Evolutionary conservation across 345 rosid genomes (phyloP).

Genomic region (Eutrema heterophyllum): DNA sequence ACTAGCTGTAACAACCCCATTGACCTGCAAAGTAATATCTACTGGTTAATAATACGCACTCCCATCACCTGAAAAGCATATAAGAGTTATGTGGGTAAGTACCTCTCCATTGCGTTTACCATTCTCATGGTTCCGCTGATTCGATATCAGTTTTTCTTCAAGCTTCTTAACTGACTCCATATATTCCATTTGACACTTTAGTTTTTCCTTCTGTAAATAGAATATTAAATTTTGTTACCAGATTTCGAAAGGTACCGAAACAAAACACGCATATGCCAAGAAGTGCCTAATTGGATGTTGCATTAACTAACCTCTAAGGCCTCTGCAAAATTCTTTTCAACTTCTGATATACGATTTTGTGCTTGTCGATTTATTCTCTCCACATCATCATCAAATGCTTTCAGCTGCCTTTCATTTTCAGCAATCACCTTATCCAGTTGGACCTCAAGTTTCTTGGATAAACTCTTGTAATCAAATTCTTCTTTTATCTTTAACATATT

Average conservation of each 20-base stretch:
- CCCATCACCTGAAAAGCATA: slow-evolving; percentile 8
- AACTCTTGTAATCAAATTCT: slow-evolving; percentile 97
- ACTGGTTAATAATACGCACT: background rate
- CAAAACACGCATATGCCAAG: slow-evolving; percentile 1
- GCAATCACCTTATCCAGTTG: slow-evolving; percentile 89
- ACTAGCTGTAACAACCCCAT: slow-evolving; percentile 34
- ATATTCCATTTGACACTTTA: slow-evolving; percentile 84
- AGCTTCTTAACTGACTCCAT: slow-evolving; percentile 89
- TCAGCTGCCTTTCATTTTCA: slow-evolving; percentile 94
- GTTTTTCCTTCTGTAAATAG: slow-evolving; percentile 64
- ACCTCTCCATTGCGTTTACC: slow-evolving; percentile 57
- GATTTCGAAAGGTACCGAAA: background rate
- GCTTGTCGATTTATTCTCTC: slow-evolving; percentile 76
- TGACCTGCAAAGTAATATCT: slow-evolving; percentile 32
- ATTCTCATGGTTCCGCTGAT: slow-evolving; percentile 51
- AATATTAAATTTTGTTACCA: background rate
- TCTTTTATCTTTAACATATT: slow-evolving; percentile 98
- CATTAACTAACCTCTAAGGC: slow-evolving; percentile 71
- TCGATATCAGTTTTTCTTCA: slow-evolving; percentile 75
- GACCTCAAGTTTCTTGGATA: slow-evolving; percentile 83
- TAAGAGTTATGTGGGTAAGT: slow-evolving; percentile 2
- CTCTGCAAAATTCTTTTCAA: slow-evolving; percentile 73
- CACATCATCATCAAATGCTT: slow-evolving; percentile 80
- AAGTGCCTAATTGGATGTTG: background rate
- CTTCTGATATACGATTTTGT: slow-evolving; percentile 66